These are phyloP conservation scores for Daldinia grandis DNA, from an alignment of 495 filamentous ascomycete species.

Conservation along the genomic window DNA sequence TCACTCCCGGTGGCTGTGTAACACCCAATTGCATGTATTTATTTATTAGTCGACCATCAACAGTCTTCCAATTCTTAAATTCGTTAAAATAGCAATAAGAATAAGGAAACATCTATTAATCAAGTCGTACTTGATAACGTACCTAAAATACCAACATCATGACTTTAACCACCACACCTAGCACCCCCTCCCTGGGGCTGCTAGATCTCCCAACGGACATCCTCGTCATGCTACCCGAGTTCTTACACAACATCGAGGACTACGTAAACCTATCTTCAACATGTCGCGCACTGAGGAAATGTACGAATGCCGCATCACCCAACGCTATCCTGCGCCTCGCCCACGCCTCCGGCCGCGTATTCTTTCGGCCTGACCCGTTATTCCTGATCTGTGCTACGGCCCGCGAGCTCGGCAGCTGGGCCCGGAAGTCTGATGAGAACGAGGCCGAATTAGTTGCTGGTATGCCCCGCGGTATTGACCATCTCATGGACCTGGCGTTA, in stretches of 20 bases:
- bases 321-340: slow-evolving; percentile 46
- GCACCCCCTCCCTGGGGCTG: neutral
- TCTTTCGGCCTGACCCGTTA: slow-evolving; percentile 52
- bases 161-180: neutral
- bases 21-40: too few species aligned
- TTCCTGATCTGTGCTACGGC: slow-evolving; percentile 51
- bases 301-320: slow-evolving; percentile 2
- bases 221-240: slow-evolving; percentile 44
- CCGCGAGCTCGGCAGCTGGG: slow-evolving; percentile 48
- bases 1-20: neutral
- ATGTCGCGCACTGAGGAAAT: slow-evolving; percentile 37
- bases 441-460: slow-evolving; percentile 28
- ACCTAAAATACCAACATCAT: neutral
- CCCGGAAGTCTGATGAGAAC: slow-evolving; percentile 39
- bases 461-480: slow-evolving; percentile 41
- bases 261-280: slow-evolving; percentile 47
- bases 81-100: too few species aligned
- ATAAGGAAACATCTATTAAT: too few species aligned
- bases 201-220: slow-evolving; percentile 46
- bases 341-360: slow-evolving; percentile 39
- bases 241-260: slow-evolving; percentile 50
- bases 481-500: slow-evolving; percentile 48
- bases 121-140: neutral
- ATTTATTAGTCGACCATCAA: too few species aligned
- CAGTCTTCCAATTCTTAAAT: too few species aligned